A percentile compares a stretch with the other conserved stretches of the same genome.
These are phyloP conservation scores for Gynostemma pentaphyllum DNA, from an alignment of 306 rosid species.

Conservation along the genomic window DNA sequence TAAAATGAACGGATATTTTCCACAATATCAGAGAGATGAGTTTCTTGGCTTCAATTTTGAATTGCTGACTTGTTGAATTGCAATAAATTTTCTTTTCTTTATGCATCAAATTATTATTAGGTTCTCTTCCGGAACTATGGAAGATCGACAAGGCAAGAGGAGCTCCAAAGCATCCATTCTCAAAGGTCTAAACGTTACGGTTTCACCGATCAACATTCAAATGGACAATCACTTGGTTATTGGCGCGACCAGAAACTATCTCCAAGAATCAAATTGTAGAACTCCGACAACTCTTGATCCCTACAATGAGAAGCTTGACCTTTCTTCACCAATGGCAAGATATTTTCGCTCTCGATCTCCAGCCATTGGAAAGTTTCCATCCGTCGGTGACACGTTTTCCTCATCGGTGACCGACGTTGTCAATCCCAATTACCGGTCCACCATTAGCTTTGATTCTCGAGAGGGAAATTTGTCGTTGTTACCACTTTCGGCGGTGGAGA, in stretches of 20 bases:
- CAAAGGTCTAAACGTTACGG: constrained; percentile 4
- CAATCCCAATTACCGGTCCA: constrained; percentile 4
- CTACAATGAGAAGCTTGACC: constrained; percentile 32
- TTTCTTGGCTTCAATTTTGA: neutral
- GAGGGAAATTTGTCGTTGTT: constrained; percentile 17
- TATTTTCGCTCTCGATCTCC: constrained; percentile 39
- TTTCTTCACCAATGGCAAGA: constrained; percentile 25
- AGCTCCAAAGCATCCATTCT: neutral
- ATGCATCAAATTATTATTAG: neutral
- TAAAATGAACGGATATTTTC: neutral
- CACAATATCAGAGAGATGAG: neutral
- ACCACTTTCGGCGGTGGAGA: constrained; percentile 43
- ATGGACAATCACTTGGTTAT: constrained; percentile 13
- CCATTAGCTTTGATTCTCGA: constrained; percentile 5
- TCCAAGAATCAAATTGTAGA: constrained; percentile 15
- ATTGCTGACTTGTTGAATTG: too few species aligned
- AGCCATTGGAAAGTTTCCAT: constrained; percentile 9
- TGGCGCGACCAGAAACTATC: constrained; percentile 26
- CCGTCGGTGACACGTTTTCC: constrained; percentile 4
- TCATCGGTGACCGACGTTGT: neutral
- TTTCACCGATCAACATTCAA: constrained; percentile 16
- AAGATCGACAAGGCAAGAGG: constrained; percentile 10
- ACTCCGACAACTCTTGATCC: constrained; percentile 27
- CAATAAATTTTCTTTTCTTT: neutral
- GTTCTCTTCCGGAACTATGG: constrained; percentile 4